Evolutionary conservation across 2,329 filamentous ascomycete species (phyloP).

Genomic region (Aspergillus pseudoterreus): DNA sequence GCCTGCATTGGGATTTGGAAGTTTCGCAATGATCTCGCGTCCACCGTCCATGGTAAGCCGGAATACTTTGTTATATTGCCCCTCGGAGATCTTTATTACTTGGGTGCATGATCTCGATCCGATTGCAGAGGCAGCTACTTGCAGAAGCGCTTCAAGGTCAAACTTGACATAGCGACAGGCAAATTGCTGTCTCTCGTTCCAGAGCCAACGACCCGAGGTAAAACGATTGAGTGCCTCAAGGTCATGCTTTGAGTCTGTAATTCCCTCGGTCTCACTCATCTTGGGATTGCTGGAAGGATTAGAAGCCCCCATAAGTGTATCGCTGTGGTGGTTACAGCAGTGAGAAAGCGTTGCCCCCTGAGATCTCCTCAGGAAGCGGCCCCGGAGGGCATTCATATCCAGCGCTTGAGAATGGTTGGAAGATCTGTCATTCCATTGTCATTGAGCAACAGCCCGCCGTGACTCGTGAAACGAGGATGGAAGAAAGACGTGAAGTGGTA

Average conservation of each 20-base stretch:
- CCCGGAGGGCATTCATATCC: conserved; percentile 5
- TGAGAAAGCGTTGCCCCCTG: conserved; percentile 2
- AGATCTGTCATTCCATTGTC: conserved; percentile 4
- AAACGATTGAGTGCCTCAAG: conserved; percentile 15
- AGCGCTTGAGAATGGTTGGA: conserved; percentile 5
- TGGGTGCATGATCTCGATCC: conserved; percentile 28
- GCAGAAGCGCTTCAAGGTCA: conserved; percentile 31
- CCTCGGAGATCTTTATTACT: conserved; percentile 31
- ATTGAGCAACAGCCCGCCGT: not conserved
- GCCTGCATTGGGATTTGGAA: conserved; percentile 27
- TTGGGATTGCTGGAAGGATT: conserved; percentile 2
- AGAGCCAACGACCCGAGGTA: conserved; percentile 33
- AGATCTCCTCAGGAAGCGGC: conserved; percentile 2
- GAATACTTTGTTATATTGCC: conserved; percentile 31
- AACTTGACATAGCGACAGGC: conserved; percentile 29
- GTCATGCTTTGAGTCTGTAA: conserved; percentile 16
- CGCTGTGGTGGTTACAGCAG: not conserved
- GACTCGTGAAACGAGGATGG: no score
- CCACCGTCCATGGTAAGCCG: conserved; percentile 23
- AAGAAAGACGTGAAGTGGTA: not conserved
- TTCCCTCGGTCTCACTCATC: conserved; percentile 1
- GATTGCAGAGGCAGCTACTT: conserved; percentile 27
- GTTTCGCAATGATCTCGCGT: conserved; percentile 24
- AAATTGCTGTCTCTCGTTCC: conserved; percentile 31
- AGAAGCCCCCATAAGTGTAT: conserved; percentile 1